Percentiles rank a stretch among this genome's conserved stretches.
Evolutionary conservation across 2,329 filamentous ascomycete genomes (phyloP).

Genomic region (Teratosphaeria pseudoeucalypti): DNA sequence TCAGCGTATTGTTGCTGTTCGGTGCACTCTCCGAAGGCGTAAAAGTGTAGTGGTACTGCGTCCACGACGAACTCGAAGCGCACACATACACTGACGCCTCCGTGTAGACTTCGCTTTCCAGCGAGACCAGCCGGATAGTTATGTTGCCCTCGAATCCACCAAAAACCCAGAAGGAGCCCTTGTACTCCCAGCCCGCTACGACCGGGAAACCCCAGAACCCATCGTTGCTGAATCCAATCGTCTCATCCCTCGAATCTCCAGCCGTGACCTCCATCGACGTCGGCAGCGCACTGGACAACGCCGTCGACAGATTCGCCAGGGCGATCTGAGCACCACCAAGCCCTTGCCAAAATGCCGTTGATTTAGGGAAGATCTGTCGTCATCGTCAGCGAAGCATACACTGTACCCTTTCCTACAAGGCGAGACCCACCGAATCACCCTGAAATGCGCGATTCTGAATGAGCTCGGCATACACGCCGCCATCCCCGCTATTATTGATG

Average conservation of each 20-base stretch:
- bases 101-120: slow-evolving; percentile 28
- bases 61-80: slow-evolving; percentile 20
- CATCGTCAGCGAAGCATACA: slow-evolving; percentile 7
- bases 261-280: slow-evolving; percentile 37
- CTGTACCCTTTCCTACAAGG: slow-evolving; percentile 21
- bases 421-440: slow-evolving; percentile 20
- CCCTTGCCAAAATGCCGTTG: slow-evolving; percentile 38
- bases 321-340: slow-evolving; percentile 42
- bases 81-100: slow-evolving; percentile 14
- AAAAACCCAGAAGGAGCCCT: slow-evolving; percentile 26
- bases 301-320: slow-evolving; percentile 36
- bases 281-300: slow-evolving; percentile 44
- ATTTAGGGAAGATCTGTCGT: slow-evolving; percentile 12
- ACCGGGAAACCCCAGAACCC: slow-evolving; percentile 25
- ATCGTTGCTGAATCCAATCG: slow-evolving; percentile 35
- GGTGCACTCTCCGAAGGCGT: slow-evolving; percentile 26
- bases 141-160: slow-evolving; percentile 23
- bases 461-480: slow-evolving; percentile 62
- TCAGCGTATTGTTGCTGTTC: slow-evolving; percentile 42
- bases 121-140: slow-evolving; percentile 29
- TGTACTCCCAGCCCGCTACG: slow-evolving; percentile 18
- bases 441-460: slow-evolving; percentile 64
- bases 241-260: slow-evolving; percentile 19
- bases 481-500: slow-evolving; percentile 53
- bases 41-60: slow-evolving; percentile 23